Conservation (phyloP, 305 asterid species). For the Andrographis paniculata region DNA sequence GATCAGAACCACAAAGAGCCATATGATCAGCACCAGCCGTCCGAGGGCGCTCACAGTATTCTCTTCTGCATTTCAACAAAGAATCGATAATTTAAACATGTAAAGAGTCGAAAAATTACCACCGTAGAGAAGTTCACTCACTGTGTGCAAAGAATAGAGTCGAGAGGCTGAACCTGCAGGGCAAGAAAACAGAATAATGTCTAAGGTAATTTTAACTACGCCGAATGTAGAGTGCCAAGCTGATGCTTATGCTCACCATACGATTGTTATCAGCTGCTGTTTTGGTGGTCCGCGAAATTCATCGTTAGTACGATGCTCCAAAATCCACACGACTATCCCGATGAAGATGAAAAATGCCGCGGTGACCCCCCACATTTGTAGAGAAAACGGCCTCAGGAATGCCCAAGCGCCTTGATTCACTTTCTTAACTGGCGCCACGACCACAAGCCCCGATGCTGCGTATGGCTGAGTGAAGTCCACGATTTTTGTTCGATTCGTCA, state of each 20-base stretch:
- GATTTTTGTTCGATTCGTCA: conserved; percentile 35
- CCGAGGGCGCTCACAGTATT: conserved; percentile 65
- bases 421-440: conserved; percentile 43
- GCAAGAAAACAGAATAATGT: conserved; percentile 3
- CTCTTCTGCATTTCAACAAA: conserved; percentile 41
- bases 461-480: conserved; percentile 67
- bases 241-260: conserved; percentile 31
- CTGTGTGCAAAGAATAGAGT: conserved; percentile 55
- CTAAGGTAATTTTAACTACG: not conserved
- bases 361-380: conserved; percentile 41
- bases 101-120: not conserved
- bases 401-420: conserved; percentile 52
- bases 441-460: conserved; percentile 53
- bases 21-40: conserved; percentile 58
- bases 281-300: conserved; percentile 61
- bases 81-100: conserved; percentile 12
- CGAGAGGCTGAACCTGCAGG: conserved; percentile 54
- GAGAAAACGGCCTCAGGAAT: conserved; percentile 52
- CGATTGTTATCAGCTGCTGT: conserved; percentile 47
- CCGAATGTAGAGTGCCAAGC: too few species aligned
- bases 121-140: conserved; percentile 19
- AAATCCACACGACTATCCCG: conserved; percentile 56
- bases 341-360: conserved; percentile 39
- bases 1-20: conserved; percentile 82
- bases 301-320: conserved; percentile 52